Evolutionary conservation across 2,329 filamentous ascomycete genomes (phyloP), one percentile per base, ranked within the genome.

Genomic region (Colletotrichum phormii): DNA sequence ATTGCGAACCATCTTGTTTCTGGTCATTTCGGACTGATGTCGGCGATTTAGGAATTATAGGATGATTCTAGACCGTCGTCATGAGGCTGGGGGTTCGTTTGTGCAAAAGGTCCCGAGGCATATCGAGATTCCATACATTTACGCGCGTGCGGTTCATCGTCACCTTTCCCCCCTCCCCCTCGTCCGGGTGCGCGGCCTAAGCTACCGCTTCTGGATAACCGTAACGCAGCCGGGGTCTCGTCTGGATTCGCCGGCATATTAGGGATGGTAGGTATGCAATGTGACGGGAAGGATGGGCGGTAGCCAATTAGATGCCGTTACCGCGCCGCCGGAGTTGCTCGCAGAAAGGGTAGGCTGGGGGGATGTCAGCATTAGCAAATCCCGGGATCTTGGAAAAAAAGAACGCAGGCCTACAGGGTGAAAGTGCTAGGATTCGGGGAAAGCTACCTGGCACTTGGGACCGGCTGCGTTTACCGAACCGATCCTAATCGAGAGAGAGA

Each of bases 371-470:
- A 61, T 42, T 24, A 54, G 35, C n/a, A 35, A 8, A 49, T n/a
- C n/a, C 46, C 37, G 24, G 35, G 61, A 51, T 53, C n/a, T 31
- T 63, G 29, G 8, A 12, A 35, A 15, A 7, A 51, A 4, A 49
- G 35, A 63, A 49, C 68, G 57, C 55, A 57, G 49, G 42, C 42
- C 24, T 29, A 29, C 29, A 55, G 46, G 63, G 57, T 33, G 13
- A 22, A 58, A 24, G 51, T 60, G 64, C 33, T 35, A 12, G 33
- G 4, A 18, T 7, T 42, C 18, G 37, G 5, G 5, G 8, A 8
- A 49, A 22, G 42, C 18, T 49, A 49, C 55, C 55, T 62, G 68
- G 46, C 8, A 61, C 46, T 53, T 71, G 67, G 67, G 33, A 61
- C 63, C 55, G 64, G 55, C n/a, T 55, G 54, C 60, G 60, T 51